Percentiles rank a stretch among this genome's conserved stretches.
These are phyloP conservation scores for Bocquillonia castaneifolia DNA, from an alignment of 441 rosid species.

Conservation along the genomic window DNA sequence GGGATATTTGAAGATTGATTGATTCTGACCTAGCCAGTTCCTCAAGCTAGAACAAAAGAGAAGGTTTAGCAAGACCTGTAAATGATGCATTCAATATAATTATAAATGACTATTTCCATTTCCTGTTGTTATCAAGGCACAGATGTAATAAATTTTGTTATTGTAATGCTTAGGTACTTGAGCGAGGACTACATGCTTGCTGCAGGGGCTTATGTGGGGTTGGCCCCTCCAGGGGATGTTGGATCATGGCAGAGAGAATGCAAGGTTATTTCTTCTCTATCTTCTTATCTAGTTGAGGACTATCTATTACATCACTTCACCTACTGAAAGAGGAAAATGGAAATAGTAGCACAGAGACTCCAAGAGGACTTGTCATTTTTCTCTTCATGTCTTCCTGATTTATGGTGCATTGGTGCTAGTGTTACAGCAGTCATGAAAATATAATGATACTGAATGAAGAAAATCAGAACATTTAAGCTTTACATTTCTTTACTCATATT, in stretches of 20 bases:
- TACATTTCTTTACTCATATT: background rate
- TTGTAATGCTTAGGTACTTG: conserved; percentile 34
- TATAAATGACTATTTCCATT: background rate
- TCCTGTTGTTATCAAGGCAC: background rate
- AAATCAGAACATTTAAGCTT: background rate
- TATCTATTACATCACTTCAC: background rate
- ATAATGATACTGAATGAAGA: background rate
- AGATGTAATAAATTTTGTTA: background rate
- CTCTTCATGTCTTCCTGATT: background rate
- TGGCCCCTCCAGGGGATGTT: conserved; percentile 68
- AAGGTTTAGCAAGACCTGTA: background rate
- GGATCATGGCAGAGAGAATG: conserved; percentile 91
- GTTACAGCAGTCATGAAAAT: background rate
- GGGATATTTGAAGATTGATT: background rate
- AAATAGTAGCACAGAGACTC: background rate
- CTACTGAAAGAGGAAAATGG: background rate
- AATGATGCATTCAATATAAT: background rate
- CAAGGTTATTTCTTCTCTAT: conserved; percentile 42
- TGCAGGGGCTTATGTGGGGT: conserved; percentile 59
- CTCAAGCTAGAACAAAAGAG: background rate
- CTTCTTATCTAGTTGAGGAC: background rate
- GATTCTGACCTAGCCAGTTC: background rate
- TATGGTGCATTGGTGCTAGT: background rate
- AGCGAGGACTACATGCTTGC: conserved; percentile 42
- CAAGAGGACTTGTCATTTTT: too few relatives aligned